Conservation (phyloP, 495 filamentous ascomycete genomes). For the Cairneyella variabilis region DNA sequence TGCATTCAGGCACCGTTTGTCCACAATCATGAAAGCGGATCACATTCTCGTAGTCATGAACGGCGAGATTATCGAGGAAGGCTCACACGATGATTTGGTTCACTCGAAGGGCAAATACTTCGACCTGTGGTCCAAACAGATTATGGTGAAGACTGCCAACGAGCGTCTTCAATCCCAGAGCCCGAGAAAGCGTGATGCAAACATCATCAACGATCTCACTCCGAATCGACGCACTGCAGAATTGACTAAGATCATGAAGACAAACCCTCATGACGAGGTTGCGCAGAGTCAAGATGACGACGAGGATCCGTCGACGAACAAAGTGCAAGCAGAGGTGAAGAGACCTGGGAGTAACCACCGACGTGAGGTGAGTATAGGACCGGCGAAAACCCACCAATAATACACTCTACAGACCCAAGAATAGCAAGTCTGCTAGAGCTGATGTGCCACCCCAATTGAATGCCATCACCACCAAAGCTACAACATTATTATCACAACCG, state of each 20-base stretch:
- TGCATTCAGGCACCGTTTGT: conserved; percentile 61
- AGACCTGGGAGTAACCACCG: background rate
- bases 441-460: background rate
- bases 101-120: conserved; percentile 52
- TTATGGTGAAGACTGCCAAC: conserved; percentile 44
- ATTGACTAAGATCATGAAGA: conserved; percentile 32
- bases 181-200: conserved; percentile 23
- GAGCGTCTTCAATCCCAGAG: conserved; percentile 25
- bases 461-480: background rate
- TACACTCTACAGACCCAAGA: conserved; percentile 38
- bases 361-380: conserved; percentile 24
- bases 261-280: conserved; percentile 3
- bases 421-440: conserved; percentile 20
- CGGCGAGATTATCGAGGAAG: conserved; percentile 61
- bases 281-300: background rate
- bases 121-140: conserved; percentile 60
- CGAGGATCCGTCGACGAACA: background rate
- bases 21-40: conserved; percentile 68
- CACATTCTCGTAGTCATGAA: conserved; percentile 62
- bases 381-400: conserved; percentile 20
- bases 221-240: conserved; percentile 30
- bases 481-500: background rate
- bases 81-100: conserved; percentile 60
- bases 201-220: conserved; percentile 40
- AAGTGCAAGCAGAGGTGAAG: background rate